A percentile compares a stretch with the other conserved stretches of the same genome.
Conservation (phyloP, 345 rosid species). For the Toxicodendron radicans region DNA sequence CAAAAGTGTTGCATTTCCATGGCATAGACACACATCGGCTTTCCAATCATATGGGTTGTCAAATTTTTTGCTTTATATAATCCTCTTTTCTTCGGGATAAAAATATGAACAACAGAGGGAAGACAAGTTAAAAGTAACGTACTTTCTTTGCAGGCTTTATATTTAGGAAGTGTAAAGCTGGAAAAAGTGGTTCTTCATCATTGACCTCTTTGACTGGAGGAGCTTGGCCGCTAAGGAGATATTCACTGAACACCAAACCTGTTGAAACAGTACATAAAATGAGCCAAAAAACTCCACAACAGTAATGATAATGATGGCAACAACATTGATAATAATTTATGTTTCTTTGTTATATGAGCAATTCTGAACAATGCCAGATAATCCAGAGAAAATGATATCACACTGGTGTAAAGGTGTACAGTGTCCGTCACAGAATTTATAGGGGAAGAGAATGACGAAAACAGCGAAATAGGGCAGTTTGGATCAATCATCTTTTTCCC, state of each 20-base stretch:
- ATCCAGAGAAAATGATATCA: not conserved
- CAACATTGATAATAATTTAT: not conserved
- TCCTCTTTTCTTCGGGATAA: not conserved
- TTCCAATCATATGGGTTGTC: not conserved
- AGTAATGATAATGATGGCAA: not conserved
- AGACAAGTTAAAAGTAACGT: constrained; percentile 18
- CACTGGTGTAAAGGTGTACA: not conserved
- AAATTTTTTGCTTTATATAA: not conserved
- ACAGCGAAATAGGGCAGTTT: not conserved
- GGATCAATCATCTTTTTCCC: not conserved
- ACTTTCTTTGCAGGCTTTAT: constrained; percentile 41
- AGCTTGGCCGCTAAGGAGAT: constrained; percentile 91
- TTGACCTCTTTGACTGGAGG: constrained; percentile 89
- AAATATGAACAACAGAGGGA: not conserved
- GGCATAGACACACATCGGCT: not conserved
- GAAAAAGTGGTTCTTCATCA: constrained; percentile 94
- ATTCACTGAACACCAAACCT: constrained; percentile 94
- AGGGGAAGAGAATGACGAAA: not conserved
- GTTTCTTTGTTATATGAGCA: not conserved
- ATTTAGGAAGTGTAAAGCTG: constrained; percentile 48
- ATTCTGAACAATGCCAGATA: not conserved
- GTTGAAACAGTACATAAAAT: constrained; percentile 25
- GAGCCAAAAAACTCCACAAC: not conserved
- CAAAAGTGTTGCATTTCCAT: not conserved
- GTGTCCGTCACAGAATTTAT: not conserved